These are phyloP conservation scores for Guyanaporus albipodus DNA, from an alignment of 768 basidiomycete species.

Conservation along the genomic window DNA sequence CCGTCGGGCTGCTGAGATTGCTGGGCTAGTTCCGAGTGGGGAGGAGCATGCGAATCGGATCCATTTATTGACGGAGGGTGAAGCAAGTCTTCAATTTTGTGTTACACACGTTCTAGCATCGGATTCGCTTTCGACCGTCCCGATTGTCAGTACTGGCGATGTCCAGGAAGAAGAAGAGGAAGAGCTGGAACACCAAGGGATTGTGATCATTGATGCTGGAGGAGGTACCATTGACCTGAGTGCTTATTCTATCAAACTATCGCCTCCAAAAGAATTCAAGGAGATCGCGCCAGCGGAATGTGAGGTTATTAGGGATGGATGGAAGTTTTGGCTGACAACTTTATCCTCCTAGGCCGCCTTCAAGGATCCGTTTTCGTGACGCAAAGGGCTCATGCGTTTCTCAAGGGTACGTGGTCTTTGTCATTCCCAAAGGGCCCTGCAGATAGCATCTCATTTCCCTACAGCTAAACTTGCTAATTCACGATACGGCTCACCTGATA, in stretches of 20 bases:
- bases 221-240: constrained; percentile 33
- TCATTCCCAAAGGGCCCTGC: too few relatives aligned
- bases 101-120: constrained; percentile 38
- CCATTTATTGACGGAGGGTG: constrained; percentile 24
- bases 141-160: not conserved
- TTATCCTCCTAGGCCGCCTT: constrained; percentile 28
- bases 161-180: not conserved
- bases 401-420: constrained; percentile 20
- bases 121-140: not conserved
- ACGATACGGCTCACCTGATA: not conserved
- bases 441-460: not conserved
- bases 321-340: not conserved
- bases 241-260: constrained; percentile 29
- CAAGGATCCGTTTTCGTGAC: constrained; percentile 38
- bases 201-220: constrained; percentile 34
- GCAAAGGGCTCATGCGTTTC: constrained; percentile 22
- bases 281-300: constrained; percentile 34
- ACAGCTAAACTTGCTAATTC: not conserved
- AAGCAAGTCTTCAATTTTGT: constrained; percentile 34
- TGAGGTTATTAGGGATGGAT: not conserved
- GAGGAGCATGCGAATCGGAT: constrained; percentile 14
- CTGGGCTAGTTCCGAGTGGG: constrained; percentile 6
- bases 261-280: constrained; percentile 23
- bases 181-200: constrained; percentile 23
- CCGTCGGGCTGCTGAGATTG: not conserved